Conservation (phyloP, 345 rosid species). For the Gossypium turneri region DNA sequence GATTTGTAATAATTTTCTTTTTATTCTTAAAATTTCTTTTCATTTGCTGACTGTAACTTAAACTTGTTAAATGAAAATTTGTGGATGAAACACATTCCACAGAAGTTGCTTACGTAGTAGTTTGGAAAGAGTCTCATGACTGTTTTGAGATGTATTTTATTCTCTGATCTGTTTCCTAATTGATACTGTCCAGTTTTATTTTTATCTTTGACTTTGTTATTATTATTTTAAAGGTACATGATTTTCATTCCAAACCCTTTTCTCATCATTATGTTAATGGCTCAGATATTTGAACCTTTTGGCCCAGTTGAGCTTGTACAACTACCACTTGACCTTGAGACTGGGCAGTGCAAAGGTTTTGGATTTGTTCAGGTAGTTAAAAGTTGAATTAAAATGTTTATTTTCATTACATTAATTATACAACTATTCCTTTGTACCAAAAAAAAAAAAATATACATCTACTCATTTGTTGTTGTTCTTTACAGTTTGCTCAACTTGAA, state of each 20-base stretch:
- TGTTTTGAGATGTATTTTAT: neutral
- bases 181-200: neutral
- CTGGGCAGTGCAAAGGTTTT: slow-evolving; percentile 94
- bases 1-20: neutral
- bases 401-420: neutral
- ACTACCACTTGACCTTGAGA: slow-evolving; percentile 84
- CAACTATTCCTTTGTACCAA: neutral
- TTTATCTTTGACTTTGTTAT: neutral
- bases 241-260: neutral
- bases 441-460: too few relatives aligned
- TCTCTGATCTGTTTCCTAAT: slow-evolving; percentile 34
- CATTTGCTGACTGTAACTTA: neutral
- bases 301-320: slow-evolving; percentile 95
- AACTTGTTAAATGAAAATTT: neutral
- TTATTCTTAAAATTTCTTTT: neutral
- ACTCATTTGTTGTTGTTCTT: slow-evolving; percentile 4
- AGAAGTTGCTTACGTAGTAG: neutral
- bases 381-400: slow-evolving; percentile 1
- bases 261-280: slow-evolving; percentile 4
- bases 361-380: slow-evolving; percentile 83
- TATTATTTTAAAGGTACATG: neutral
- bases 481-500: slow-evolving; percentile 86
- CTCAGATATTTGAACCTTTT: slow-evolving; percentile 86
- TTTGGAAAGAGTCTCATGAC: neutral
- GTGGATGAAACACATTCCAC: neutral